Evolutionary conservation across 345 rosid genomes (phyloP), one percentile per base, ranked within the genome.

Genomic region (Boechera divaricarpa): DNA sequence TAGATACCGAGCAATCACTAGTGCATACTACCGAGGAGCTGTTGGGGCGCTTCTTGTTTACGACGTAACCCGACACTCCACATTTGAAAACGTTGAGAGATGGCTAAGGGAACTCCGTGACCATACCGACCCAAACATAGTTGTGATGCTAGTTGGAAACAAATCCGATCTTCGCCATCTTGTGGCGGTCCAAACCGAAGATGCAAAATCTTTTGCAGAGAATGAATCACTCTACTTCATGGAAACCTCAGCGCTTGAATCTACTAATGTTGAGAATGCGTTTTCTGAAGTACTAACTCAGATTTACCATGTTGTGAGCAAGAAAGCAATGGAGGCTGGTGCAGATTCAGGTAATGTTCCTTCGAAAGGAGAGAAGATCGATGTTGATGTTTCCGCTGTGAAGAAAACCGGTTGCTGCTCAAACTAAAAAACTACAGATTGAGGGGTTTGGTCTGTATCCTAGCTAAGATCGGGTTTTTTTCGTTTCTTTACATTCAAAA

Each of bases 91-190:
- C n/a, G 98, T 87, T 4, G 97, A 93, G 70, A 89, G 97, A 81
- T 93, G 97, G 98, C 83, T 93, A n/a, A 84, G 82, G 85, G 97
- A 93, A 78, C 84, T 93, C 69, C 88, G 98, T 72, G 95, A 91
- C 82, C 98, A 93, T 65, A 93, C 98, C 1, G 97, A 93, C 54
- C 98, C 97, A 76, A 91, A 88, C 87, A 85, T 93, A 2, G 98
- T 93, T 24, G 97, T 93, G 65, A 92, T 92, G 96, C 93, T 92
- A 4, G 85, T 92, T 1, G 98, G 96, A 32, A 92, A 92, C 77
- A 91, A 93, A 82, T 88, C 95, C 1, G 98, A 93, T 81, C 98
- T 93, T 61, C 97, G 95, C 38, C 97, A 93, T 85, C 97, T 93
- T 28, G 87, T 89, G 18, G 95, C 98, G 0, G 95, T 93, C 67